phyloP scores from a whole-genome alignment of 1,139 yeast genomes.

The Chernovozyma aurita region DNA sequence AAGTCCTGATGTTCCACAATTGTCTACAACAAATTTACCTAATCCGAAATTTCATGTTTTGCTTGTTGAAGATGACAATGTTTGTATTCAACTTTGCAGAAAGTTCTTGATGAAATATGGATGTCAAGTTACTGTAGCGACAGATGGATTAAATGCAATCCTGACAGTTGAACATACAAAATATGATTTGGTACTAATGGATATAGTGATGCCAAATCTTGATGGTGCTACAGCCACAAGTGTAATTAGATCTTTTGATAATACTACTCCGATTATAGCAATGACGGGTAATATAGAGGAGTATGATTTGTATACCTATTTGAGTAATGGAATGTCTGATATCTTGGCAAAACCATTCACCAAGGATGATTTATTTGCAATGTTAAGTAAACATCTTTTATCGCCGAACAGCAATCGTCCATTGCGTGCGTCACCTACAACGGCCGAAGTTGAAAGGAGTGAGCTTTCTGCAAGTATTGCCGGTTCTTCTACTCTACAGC shows the following conservation, averaged over 20 bases:
- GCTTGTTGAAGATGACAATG: conserved; percentile 82
- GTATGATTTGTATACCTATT: conserved; percentile 72
- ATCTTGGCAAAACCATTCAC: conserved; percentile 90
- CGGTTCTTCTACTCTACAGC: too few relatives aligned
- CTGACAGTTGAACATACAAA: conserved; percentile 69
- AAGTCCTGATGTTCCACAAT: conserved; percentile 8
- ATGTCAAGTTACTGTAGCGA: conserved; percentile 86
- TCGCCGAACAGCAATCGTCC: conserved; percentile 12
- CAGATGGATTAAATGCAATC: conserved; percentile 89
- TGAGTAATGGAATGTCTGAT: conserved; percentile 89
- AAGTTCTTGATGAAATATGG: conserved; percentile 84
- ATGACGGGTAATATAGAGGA: conserved; percentile 90
- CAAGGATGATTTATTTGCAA: conserved; percentile 73
- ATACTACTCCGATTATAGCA: conserved; percentile 83
- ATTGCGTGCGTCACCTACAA: too few relatives aligned
- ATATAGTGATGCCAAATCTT: conserved; percentile 88
- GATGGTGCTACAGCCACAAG: conserved; percentile 95
- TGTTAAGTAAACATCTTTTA: conserved; percentile 63
- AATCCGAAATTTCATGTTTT: conserved; percentile 62
- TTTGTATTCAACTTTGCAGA: conserved; percentile 72
- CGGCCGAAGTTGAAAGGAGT: too few relatives aligned
- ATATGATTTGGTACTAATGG: conserved; percentile 86
- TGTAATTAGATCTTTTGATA: conserved; percentile 77
- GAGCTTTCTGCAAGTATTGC: too few relatives aligned
- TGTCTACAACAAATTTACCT: conserved; percentile 28